These are phyloP conservation scores for Fonsecaea monophora DNA, from an alignment of 2,329 filamentous ascomycete genomes.

Conservation along the genomic window DNA sequence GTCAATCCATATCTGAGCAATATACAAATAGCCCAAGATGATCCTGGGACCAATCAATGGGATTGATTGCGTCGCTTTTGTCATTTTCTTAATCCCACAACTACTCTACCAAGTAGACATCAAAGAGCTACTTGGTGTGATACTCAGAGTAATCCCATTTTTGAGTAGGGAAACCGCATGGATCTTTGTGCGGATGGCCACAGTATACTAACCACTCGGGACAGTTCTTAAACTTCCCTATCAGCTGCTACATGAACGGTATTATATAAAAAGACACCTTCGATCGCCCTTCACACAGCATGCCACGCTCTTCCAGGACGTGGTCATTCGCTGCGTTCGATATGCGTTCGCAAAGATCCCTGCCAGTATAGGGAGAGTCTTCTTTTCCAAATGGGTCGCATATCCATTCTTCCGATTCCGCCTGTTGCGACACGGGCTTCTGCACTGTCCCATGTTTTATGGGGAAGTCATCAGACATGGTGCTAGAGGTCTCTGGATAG, in stretches of 20 bases:
- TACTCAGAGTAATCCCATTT: constrained; percentile 71
- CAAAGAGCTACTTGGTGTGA: constrained; percentile 60
- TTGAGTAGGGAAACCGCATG: constrained; percentile 61
- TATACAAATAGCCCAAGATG: constrained; percentile 56
- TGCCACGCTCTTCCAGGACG: constrained; percentile 76
- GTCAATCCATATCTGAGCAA: not conserved
- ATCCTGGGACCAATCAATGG: constrained; percentile 76
- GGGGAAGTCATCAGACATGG: constrained; percentile 61
- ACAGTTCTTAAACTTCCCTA: constrained; percentile 61
- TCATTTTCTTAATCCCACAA: constrained; percentile 73
- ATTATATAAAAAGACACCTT: constrained; percentile 54
- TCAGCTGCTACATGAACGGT: constrained; percentile 65
- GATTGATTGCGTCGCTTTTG: constrained; percentile 76
- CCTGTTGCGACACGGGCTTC: constrained; percentile 73
- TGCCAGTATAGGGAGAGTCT: constrained; percentile 71
- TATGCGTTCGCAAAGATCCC: constrained; percentile 78
- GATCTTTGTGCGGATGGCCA: not conserved
- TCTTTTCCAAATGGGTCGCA: constrained; percentile 76
- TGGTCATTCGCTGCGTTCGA: constrained; percentile 77
- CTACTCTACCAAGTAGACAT: constrained; percentile 72
- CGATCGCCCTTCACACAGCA: constrained; percentile 70
- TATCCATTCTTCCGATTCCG: constrained; percentile 77
- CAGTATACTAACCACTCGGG: constrained; percentile 1
- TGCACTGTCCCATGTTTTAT: constrained; percentile 69
- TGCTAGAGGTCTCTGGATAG: constrained; percentile 74